These are phyloP conservation scores for Pseudomassariella vexata DNA, from an alignment of 2,329 filamentous ascomycete genomes.

Conservation along the genomic window DNA sequence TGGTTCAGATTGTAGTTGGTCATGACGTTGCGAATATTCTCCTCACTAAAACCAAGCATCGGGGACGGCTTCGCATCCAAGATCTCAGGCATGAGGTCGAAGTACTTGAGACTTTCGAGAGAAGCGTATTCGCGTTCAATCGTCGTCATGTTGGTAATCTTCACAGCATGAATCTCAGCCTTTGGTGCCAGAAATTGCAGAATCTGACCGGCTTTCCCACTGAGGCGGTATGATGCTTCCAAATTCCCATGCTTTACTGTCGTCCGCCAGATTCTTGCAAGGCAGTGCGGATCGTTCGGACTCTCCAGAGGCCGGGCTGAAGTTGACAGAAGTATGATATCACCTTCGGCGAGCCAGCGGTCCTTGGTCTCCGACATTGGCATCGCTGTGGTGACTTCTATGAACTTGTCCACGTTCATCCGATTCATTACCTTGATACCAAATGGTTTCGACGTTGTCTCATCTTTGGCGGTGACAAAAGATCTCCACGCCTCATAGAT, in stretches of 20 bases:
- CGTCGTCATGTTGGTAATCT: constrained; percentile 88
- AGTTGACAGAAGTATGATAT: constrained; percentile 81
- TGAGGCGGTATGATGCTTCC: constrained; percentile 82
- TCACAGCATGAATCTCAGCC: constrained; percentile 65
- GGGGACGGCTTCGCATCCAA: constrained; percentile 84
- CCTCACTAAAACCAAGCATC: constrained; percentile 72
- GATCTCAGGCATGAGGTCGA: constrained; percentile 92
- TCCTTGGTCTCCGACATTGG: constrained; percentile 64
- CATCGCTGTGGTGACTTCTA: constrained; percentile 85
- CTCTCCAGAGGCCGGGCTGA: constrained; percentile 63
- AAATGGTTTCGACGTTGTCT: constrained; percentile 73
- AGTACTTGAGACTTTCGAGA: constrained; percentile 85
- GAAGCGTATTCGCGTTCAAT: constrained; percentile 95
- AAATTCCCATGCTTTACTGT: constrained; percentile 75
- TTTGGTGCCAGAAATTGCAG: constrained; percentile 61
- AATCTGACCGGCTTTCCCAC: constrained; percentile 59
- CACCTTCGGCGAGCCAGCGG: constrained; percentile 70
- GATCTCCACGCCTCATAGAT: constrained; percentile 94
- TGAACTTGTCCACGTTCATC: constrained; percentile 84
- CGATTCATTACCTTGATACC: constrained; percentile 84
- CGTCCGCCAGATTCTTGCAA: constrained; percentile 76
- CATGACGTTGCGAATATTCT: constrained; percentile 63
- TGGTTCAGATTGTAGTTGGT: constrained; percentile 78
- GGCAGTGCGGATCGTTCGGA: constrained; percentile 66
- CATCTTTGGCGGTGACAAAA: constrained; percentile 84